Evolutionary conservation across 176 grass and related monocot species (phyloP), one percentile per base, ranked within the genome.

Genomic region (Tuctoria greenei): DNA sequence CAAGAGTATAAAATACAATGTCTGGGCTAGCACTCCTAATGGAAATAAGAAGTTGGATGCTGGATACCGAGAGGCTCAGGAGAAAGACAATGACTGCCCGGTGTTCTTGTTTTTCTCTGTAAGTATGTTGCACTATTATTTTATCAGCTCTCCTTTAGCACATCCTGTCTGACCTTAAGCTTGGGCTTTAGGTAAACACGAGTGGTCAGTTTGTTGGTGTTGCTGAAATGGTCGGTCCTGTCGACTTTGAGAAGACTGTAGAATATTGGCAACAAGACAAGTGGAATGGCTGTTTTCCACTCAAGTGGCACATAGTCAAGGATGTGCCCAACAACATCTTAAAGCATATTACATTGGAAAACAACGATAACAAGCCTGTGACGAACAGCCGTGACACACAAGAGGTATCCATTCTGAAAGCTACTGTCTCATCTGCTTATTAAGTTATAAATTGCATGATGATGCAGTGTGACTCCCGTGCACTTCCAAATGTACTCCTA

Each of bases 191-290:
- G 94, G 94, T 93, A 46, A 97, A 97, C 75, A 87, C 91, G 24
- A 97, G 94, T 64, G 94, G 94, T 50, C 94, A 97, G 67, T 97
- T 93, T 84, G 84, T 97, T 76, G 94, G 94, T 74, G 79, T 97
- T 73, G 91, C 94, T 10, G 91, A 97, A 82, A 97, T 97, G 94
- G 49, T 79, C 7, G 94, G 94, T 52, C 86, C 81, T 49, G 91
- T 97, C 61, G 91, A 97, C 69, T 97, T 97, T 81, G 90, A 92
- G 62, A 93, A 97, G 79, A 93, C 91, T 8, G 84, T 97, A 11
- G 94, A 97, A 25, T 97, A 97, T 72, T 97, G 94, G 94, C 91
- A 91, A 90, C 94, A 97, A 85, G 94, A 97, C 72, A 97, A 97
- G 71, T 97, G 91, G 94, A 89, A 87, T 83, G 91, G 94, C 34